These are phyloP conservation scores for Blastocrithidia nonstop DNA, from an alignment of 208 protist genomes.

Conservation along the genomic window DNA sequence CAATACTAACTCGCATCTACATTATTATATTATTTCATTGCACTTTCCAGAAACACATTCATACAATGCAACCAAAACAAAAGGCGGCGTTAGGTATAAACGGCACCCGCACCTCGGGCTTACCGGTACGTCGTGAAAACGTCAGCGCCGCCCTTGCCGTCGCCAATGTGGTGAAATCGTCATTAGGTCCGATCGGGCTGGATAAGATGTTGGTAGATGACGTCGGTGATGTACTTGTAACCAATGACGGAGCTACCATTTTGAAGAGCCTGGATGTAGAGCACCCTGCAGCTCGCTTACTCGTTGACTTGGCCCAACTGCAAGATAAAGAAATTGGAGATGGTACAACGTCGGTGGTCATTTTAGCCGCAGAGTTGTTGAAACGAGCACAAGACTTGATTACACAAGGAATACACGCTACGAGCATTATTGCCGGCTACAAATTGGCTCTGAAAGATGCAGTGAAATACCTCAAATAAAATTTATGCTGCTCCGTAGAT, in stretches of 20 bases:
- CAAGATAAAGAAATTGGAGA: slow-evolving; percentile 99
- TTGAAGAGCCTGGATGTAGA: slow-evolving; percentile 87
- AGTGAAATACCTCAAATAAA: slow-evolving; percentile 91
- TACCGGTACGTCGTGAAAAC: slow-evolving; percentile 95
- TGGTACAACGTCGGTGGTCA: slow-evolving; percentile 98
- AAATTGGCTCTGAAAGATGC: slow-evolving; percentile 94
- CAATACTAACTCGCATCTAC: too few species aligned
- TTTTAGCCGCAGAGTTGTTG: slow-evolving; percentile 98
- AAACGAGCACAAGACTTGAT: slow-evolving; percentile 96
- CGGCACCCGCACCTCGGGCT: slow-evolving; percentile 89
- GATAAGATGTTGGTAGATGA: slow-evolving; percentile 99
- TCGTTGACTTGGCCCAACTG: slow-evolving; percentile 97
- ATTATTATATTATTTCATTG: slow-evolving; percentile 1
- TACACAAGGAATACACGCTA: slow-evolving; percentile 95
- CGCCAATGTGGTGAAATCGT: slow-evolving; percentile 98
- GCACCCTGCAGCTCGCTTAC: slow-evolving; percentile 92
- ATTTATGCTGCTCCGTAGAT: slow-evolving; percentile 69
- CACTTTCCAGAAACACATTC: not conserved
- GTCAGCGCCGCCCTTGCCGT: slow-evolving; percentile 95
- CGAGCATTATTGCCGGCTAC: slow-evolving; percentile 97
- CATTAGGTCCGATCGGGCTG: slow-evolving; percentile 98
- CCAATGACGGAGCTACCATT: slow-evolving; percentile 99
- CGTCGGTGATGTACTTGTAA: slow-evolving; percentile 98
- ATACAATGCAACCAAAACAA: slow-evolving; percentile 74
- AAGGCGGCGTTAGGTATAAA: slow-evolving; percentile 86